Evolutionary conservation across 192 early-diverging fungal species (phyloP), one percentile per base, ranked within the genome.

Genomic region (Glomus cerebriforme): DNA sequence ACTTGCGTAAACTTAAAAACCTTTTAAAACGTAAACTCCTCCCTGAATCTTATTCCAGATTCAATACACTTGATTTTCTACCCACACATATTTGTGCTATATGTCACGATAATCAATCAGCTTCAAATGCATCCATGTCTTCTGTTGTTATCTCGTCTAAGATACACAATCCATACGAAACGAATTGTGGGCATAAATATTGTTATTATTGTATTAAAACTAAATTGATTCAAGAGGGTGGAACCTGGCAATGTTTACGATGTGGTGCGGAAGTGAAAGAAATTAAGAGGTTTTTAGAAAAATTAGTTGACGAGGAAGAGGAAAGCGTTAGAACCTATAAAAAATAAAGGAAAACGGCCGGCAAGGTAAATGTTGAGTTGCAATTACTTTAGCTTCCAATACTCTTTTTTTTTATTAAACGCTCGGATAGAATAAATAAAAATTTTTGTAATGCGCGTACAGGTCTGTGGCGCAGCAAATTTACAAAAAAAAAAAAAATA

Each of bases 141-240:
- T 74, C 88, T 64, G 84, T 82, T 39, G 69, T 59, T 0, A 73
- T 75, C 12, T 81, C 74, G 3, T 71, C 91, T n/a, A 79, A 83
- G 5, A 74, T 81, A 32, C 83, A 88, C 19, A 94, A 92, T 64
- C 92, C 97, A 24, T 95, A 96, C 77, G 82, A 85, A 22, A 90
- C 96, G 2, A 89, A 92, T 70, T 98, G 97, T 79, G 93, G 92
- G 0, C 96, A 98, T 67, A 60, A 87, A 1, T 98, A 92, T 81
- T 98, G 97, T 83, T 98, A 98, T 78, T 95, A 95, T 75, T 98
- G 97, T 80, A 86, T 98, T 58, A 90, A 90, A 84, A 93, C 84
- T 62, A 89, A 90, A 80, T 87, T 93, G 84, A 87, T 92, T 76
- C 84, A 93, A 22, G 91, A 92, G 75, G 93, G 88, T 37, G 84